These are phyloP conservation scores for Pharus latifolius DNA, from an alignment of 176 grass and related monocot species.

Conservation along the genomic window DNA sequence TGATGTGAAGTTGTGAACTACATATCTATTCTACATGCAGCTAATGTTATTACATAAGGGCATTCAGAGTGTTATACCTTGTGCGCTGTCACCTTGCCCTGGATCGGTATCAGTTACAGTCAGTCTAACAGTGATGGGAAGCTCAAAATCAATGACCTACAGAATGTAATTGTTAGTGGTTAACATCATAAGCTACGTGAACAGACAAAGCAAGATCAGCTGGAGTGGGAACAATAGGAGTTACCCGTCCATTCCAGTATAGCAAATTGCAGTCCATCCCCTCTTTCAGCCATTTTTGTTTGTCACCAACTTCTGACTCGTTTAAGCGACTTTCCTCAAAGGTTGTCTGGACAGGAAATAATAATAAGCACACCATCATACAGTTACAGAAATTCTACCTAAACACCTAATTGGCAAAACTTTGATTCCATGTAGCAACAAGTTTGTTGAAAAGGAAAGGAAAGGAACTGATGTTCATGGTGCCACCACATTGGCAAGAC, in stretches of 20 bases:
- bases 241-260: constrained; percentile 94
- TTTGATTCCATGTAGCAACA: neutral
- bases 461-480: neutral
- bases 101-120: constrained; percentile 70
- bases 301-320: constrained; percentile 72
- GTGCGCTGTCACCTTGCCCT: constrained; percentile 62
- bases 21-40: neutral
- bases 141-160: constrained; percentile 91
- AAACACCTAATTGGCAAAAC: neutral
- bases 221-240: neutral
- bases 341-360: constrained; percentile 29
- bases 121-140: constrained; percentile 69
- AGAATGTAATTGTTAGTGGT: neutral
- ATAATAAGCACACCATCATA: constrained; percentile 3
- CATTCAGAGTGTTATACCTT: constrained; percentile 26
- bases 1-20: neutral
- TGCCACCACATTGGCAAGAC: too few relatives aligned
- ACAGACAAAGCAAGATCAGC: neutral
- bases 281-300: constrained; percentile 84
- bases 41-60: neutral
- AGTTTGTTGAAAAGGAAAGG: neutral
- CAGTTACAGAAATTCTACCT: neutral
- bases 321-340: constrained; percentile 82
- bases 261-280: constrained; percentile 81
- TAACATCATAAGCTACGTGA: neutral